Conservation (phyloP, 1,284 basidiomycete genomes). For the Ganoderma leucocontextum region DNA sequence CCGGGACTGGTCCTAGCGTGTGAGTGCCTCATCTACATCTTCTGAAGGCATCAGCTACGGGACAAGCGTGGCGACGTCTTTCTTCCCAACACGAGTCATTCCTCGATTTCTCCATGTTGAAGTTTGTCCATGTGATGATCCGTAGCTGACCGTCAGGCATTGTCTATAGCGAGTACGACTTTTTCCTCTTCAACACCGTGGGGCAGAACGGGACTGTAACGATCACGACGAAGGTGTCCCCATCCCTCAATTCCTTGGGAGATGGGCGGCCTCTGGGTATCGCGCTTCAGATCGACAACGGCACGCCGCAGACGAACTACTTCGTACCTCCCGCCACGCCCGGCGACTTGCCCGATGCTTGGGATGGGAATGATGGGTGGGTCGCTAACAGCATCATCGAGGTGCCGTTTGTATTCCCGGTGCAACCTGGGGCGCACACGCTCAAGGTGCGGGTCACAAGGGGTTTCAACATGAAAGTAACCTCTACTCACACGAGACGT, state of each 20-base stretch:
- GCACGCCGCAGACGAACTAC: constrained; percentile 51
- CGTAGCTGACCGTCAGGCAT: too few species aligned
- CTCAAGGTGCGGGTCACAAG: constrained; percentile 51
- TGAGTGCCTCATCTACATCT: constrained; percentile 41
- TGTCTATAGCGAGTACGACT: constrained; percentile 57
- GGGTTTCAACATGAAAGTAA: constrained; percentile 2
- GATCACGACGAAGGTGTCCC: constrained; percentile 63
- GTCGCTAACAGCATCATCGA: constrained; percentile 59
- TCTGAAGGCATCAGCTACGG: neutral
- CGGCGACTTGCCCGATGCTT: constrained; percentile 59
- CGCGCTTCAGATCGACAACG: constrained; percentile 62
- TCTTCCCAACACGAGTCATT: too few species aligned
- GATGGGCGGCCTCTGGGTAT: constrained; percentile 61
- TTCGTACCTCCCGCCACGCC: constrained; percentile 60
- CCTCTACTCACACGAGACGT: neutral
- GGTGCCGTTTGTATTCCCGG: constrained; percentile 45
- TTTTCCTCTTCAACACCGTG: constrained; percentile 63
- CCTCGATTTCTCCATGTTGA: too few species aligned
- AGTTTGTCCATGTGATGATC: too few species aligned
- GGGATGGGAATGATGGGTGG: constrained; percentile 60
- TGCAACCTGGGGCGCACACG: constrained; percentile 61
- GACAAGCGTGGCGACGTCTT: neutral
- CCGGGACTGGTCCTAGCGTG: constrained; percentile 69
- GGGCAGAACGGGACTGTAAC: constrained; percentile 52
- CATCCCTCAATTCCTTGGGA: constrained; percentile 66